phyloP scores from a whole-genome alignment of 495 filamentous ascomycete species.

The Recurvomyces mirabilis region DNA sequence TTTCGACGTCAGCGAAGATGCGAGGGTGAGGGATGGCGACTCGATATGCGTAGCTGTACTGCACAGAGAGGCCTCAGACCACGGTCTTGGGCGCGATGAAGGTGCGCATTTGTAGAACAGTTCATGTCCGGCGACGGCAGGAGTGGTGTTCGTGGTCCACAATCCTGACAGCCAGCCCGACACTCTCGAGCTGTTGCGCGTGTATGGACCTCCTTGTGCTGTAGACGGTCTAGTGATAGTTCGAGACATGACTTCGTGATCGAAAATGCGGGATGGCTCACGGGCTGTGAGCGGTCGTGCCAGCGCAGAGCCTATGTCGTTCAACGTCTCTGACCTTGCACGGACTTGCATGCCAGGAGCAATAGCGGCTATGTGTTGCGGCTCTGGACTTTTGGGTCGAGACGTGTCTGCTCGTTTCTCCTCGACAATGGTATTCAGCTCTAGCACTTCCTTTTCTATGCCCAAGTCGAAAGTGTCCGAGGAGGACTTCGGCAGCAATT shows the following conservation, averaged over 20 bases:
- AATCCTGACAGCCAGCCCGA: constrained; percentile 14
- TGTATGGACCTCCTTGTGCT: neutral
- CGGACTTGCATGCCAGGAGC: constrained; percentile 12
- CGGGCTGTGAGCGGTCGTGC: constrained; percentile 9
- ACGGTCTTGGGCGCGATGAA: neutral
- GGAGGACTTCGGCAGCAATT: neutral
- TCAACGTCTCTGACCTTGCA: constrained; percentile 12
- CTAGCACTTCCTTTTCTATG: constrained; percentile 11
- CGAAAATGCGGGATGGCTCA: neutral
- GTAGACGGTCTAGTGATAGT: neutral
- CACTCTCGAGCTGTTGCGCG: constrained; percentile 8
- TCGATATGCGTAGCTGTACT: constrained; percentile 1
- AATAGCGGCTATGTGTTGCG: constrained; percentile 14
- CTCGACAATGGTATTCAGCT: constrained; percentile 20
- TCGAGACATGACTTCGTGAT: neutral
- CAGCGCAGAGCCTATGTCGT: constrained; percentile 13
- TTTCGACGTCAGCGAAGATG: constrained; percentile 12
- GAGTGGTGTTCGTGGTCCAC: neutral
- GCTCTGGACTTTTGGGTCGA: neutral
- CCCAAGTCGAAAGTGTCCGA: neutral
- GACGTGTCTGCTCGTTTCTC: constrained; percentile 2
- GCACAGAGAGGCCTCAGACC: neutral
- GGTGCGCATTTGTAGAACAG: constrained; percentile 15
- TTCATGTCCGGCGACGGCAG: neutral
- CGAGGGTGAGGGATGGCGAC: constrained; percentile 13